Conservation (phyloP, 352 stramenopile species). For the Globisporangium barbulae region DNA sequence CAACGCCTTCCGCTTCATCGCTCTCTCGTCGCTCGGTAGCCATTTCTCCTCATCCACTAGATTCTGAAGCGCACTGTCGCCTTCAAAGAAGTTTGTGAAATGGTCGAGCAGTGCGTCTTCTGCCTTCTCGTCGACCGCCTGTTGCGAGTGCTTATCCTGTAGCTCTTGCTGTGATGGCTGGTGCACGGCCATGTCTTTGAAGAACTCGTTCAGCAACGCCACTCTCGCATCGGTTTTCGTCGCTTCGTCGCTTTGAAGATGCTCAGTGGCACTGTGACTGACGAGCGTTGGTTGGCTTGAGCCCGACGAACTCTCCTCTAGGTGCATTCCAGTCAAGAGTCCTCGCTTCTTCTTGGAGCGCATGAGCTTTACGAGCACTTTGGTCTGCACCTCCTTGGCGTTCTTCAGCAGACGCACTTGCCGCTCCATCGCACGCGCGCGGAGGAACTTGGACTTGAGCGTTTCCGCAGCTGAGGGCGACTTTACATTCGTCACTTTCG, state of each 20-base stretch:
- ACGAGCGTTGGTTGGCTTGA: neutral
- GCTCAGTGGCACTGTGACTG: neutral
- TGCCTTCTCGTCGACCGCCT: constrained; percentile 17
- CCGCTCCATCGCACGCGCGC: constrained; percentile 31
- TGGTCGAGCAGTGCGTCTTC: constrained; percentile 34
- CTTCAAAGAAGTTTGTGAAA: constrained; percentile 44
- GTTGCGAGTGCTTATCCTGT: constrained; percentile 3
- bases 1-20: constrained; percentile 13
- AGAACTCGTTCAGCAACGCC: constrained; percentile 34
- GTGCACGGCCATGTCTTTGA: constrained; percentile 50
- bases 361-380: constrained; percentile 18
- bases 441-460: constrained; percentile 48
- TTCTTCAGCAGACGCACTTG: constrained; percentile 22
- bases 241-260: constrained; percentile 19
- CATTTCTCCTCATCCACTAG: constrained; percentile 53
- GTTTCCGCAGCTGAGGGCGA: constrained; percentile 29
- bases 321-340: neutral
- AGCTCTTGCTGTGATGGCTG: constrained; percentile 28
- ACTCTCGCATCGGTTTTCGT: constrained; percentile 16
- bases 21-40: constrained; percentile 28
- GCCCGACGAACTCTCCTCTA: neutral
- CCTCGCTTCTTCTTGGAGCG: constrained; percentile 16
- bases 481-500: constrained; percentile 29
- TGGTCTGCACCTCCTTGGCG: constrained; percentile 22
- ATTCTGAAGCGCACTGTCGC: constrained; percentile 38